Percentiles rank a stretch among this genome's conserved stretches.
Conservation (phyloP, 2,329 filamentous ascomycete genomes). For the Stemphylium beticola region DNA sequence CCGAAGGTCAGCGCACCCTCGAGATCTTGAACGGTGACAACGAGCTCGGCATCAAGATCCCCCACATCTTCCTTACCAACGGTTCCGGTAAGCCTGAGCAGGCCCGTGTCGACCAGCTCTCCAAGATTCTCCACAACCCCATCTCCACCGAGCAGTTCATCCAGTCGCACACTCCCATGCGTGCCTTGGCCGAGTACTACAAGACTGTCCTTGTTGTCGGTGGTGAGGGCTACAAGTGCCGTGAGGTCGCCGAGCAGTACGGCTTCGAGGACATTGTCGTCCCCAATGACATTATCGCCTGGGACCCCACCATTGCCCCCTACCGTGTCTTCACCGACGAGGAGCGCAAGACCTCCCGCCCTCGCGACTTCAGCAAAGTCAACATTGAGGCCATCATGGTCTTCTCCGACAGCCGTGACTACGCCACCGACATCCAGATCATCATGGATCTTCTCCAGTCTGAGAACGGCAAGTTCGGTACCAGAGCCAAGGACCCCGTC, state of each 20-base stretch:
- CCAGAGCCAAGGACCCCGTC: conserved; percentile 69
- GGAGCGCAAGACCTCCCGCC: conserved; percentile 70
- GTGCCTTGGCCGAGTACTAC: conserved; percentile 77
- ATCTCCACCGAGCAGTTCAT: conserved; percentile 77
- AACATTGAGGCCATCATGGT: conserved; percentile 78
- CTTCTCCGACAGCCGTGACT: conserved; percentile 76
- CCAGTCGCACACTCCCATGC: conserved; percentile 79
- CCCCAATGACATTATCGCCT: conserved; percentile 75
- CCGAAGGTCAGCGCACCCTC: conserved; percentile 68
- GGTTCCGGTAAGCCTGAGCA: conserved; percentile 74
- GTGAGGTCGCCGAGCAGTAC: conserved; percentile 74
- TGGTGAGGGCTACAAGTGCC: conserved; percentile 76
- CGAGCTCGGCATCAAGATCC: conserved; percentile 78
- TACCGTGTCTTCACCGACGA: conserved; percentile 71
- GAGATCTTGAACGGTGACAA: conserved; percentile 78
- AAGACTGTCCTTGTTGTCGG: conserved; percentile 76
- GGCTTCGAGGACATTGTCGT: conserved; percentile 76
- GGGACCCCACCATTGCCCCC: conserved; percentile 71
- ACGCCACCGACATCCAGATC: conserved; percentile 77
- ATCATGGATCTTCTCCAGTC: conserved; percentile 75
- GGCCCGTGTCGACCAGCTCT: conserved; percentile 69
- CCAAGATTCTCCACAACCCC: conserved; percentile 68
- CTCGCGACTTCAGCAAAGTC: conserved; percentile 73
- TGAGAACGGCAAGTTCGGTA: conserved; percentile 70
- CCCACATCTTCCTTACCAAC: conserved; percentile 77